These are phyloP conservation scores for Leishmania guyanensis DNA, from an alignment of 208 protist genomes.

Conservation along the genomic window DNA sequence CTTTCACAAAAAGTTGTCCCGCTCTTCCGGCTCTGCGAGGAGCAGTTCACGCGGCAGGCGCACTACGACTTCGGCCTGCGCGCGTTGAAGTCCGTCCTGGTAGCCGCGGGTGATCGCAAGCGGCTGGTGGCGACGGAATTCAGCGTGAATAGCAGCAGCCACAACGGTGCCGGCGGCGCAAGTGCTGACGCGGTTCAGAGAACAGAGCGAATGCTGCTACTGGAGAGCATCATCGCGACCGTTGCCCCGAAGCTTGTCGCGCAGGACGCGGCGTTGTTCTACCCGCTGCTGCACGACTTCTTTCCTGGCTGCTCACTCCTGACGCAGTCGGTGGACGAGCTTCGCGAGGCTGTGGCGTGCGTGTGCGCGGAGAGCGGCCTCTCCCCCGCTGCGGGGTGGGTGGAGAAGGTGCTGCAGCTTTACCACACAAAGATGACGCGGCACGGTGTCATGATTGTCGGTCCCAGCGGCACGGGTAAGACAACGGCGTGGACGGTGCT, in stretches of 20 bases:
- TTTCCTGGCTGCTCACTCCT: constrained; percentile 91
- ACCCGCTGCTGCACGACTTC: constrained; percentile 95
- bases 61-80: constrained; percentile 99
- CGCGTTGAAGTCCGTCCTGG: constrained; percentile 99
- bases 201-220: constrained; percentile 87
- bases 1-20: constrained; percentile 98
- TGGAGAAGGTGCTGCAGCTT: constrained; percentile 98
- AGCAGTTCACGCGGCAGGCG: constrained; percentile 97
- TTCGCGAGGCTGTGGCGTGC: constrained; percentile 77
- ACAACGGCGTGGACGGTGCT: constrained; percentile 95
- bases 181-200: constrained; percentile 33
- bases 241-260: constrained; percentile 98
- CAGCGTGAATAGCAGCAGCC: neutral
- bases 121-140: constrained; percentile 40
- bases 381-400: constrained; percentile 80
- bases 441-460: constrained; percentile 99
- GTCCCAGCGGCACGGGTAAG: constrained; percentile 98
- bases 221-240: constrained; percentile 95
- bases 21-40: constrained; percentile 98
- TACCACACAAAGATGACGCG: constrained; percentile 97
- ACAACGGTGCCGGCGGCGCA: neutral
- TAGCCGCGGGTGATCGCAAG: constrained; percentile 97
- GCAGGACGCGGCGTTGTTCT: constrained; percentile 95
- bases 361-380: constrained; percentile 83
- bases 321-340: constrained; percentile 39